Conservation (phyloP, 2,329 filamentous ascomycete species). For the Blumeria hordei region DNA sequence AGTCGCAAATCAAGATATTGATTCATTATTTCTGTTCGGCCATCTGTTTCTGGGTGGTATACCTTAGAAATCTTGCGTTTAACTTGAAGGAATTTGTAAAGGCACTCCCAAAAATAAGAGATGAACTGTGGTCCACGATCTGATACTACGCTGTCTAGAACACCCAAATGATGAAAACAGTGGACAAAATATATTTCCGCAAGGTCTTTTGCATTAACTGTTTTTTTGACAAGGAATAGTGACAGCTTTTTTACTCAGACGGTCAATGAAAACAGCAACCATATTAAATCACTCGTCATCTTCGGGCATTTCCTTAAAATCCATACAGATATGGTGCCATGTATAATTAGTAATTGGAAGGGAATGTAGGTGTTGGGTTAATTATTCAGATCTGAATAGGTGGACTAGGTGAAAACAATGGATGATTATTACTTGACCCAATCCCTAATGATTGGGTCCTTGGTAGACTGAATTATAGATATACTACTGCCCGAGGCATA, state of each 20-base stretch:
- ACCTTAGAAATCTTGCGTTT: background rate
- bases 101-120: background rate
- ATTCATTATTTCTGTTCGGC: conserved; percentile 8
- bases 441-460: too few relatives aligned
- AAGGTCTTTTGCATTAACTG: background rate
- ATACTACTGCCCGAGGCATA: too few relatives aligned
- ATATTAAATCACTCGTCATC: conserved; percentile 1
- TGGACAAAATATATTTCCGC: conserved; percentile 3
- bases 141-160: conserved; percentile 3
- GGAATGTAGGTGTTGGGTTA: too few relatives aligned
- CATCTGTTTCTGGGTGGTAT: conserved; percentile 2
- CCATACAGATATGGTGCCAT: conserved; percentile 2
- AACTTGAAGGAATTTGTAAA: background rate
- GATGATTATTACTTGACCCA: too few relatives aligned
- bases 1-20: conserved; percentile 6
- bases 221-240: background rate
- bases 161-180: background rate
- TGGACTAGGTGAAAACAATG: too few relatives aligned
- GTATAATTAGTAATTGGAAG: background rate
- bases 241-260: background rate
- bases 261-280: background rate
- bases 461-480: too few relatives aligned
- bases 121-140: conserved; percentile 1
- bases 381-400: too few relatives aligned
- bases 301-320: conserved; percentile 3